These are phyloP conservation scores for Tillandsia leiboldiana DNA, from an alignment of 176 grass and related monocot species.

Conservation along the genomic window DNA sequence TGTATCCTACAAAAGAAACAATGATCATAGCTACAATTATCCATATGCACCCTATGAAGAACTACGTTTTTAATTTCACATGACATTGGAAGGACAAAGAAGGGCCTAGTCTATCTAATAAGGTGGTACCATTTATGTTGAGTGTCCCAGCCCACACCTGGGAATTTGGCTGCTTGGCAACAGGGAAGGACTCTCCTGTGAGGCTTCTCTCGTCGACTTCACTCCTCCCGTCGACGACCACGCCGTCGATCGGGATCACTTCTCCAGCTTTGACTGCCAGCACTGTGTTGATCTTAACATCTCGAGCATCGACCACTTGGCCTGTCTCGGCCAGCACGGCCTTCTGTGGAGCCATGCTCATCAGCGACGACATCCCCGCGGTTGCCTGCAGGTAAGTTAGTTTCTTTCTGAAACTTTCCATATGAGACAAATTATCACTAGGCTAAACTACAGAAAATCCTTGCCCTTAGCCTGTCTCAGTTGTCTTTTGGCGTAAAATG, in stretches of 20 bases:
- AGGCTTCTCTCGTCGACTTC: slow-evolving; percentile 84
- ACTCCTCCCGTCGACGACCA: slow-evolving; percentile 62
- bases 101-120: background rate
- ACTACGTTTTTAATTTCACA: background rate
- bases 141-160: slow-evolving; percentile 88
- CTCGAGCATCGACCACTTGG: slow-evolving; percentile 45
- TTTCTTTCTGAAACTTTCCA: no score
- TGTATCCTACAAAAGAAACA: slow-evolving; percentile 46
- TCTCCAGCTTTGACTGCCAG: slow-evolving; percentile 91
- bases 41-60: background rate
- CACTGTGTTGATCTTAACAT: slow-evolving; percentile 60
- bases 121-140: slow-evolving; percentile 70
- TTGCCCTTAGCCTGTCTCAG: no score
- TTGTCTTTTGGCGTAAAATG: no score
- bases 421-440: no score
- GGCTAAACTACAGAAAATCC: no score
- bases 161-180: slow-evolving; percentile 61
- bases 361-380: slow-evolving; percentile 73
- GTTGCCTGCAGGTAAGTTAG: slow-evolving; percentile 39
- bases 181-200: slow-evolving; percentile 86
- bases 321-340: slow-evolving; percentile 71
- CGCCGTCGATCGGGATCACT: slow-evolving; percentile 65
- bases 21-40: background rate
- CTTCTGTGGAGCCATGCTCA: slow-evolving; percentile 92
- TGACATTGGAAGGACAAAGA: background rate